Evolutionary conservation across 805 yeast genomes (phyloP), one percentile per base, ranked within the genome.

Genomic region (Kluyveromyces nonfermentans): DNA sequence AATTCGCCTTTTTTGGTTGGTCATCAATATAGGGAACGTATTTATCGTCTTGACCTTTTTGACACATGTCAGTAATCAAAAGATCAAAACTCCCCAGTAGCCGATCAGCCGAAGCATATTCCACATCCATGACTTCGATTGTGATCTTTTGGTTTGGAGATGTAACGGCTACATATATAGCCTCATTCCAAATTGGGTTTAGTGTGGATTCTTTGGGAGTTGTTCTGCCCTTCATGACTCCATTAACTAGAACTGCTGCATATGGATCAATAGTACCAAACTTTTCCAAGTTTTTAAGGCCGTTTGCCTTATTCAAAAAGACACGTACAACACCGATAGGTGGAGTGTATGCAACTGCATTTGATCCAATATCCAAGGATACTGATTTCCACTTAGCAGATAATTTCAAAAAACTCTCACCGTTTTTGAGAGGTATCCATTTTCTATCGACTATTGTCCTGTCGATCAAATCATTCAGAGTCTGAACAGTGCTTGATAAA

Each of bases 261-360:
- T 90, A 93, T 36, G 99, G 98, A 64, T 93, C 97, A 59, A 88
- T 78, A 55, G 80, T 85, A 47, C 97, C 97, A 47, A 93, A 72
- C 44, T 77, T 82, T 63, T 90, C 97, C 64, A 89, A 72, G 64
- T 93, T 90, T 47, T 83, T 75, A 56, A 93, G 74, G 48, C 78
- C 82, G 45, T 73, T 75, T 35, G 94, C 97, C 48, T 73, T 74
- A 51, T 75, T 76, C 47, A 93, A 63, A 46, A 74, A 70, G 22
- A 93, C 71, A 57, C 97, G 79, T 5, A 89, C 73, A 30, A 84
- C 90, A 60, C 99, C 98, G 59, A 90, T 82, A 40, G 98, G 98
- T 46, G 87, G 87, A n/a, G 87, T 78, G 67, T 88, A 90, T 41
- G 90, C 93, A 52, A 81, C 78, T 18, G 85, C 66, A 48, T 87